Conservation (phyloP, 1,284 basidiomycete species). For the Porogramme epimiltina region DNA sequence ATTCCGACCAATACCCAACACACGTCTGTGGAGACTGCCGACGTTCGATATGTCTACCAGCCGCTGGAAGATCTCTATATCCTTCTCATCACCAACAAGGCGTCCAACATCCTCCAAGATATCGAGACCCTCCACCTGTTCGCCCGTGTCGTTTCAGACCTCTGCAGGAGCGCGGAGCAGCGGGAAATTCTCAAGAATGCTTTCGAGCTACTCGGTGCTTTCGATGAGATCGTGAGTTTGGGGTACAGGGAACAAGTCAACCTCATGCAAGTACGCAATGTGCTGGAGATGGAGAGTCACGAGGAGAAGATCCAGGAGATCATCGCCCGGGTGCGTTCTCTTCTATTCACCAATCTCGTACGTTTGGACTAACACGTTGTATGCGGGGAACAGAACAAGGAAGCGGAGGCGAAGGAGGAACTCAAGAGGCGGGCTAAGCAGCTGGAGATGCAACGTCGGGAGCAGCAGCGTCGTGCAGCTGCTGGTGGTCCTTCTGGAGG, state of each 20-base stretch:
- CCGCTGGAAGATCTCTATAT: constrained; percentile 98
- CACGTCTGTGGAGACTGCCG: constrained; percentile 91
- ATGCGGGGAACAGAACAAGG: constrained; percentile 78
- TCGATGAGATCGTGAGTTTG: constrained; percentile 95
- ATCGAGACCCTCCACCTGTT: constrained; percentile 96
- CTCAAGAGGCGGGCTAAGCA: constrained; percentile 98
- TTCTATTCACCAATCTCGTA: not conserved
- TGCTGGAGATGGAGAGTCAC: constrained; percentile 98
- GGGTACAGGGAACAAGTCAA: constrained; percentile 96
- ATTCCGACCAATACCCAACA: constrained; percentile 98
- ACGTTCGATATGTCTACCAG: constrained; percentile 98
- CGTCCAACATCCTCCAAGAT: constrained; percentile 97
- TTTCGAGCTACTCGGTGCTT: constrained; percentile 95
- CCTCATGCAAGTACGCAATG: constrained; percentile 87
- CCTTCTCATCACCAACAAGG: constrained; percentile 97
- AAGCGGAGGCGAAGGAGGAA: constrained; percentile 99
- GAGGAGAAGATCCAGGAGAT: constrained; percentile 99
- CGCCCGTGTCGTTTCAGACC: constrained; percentile 91
- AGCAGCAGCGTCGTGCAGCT: constrained; percentile 81
- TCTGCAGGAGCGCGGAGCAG: constrained; percentile 88
- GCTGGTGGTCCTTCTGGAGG: constrained; percentile 45
- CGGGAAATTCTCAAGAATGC: constrained; percentile 88
- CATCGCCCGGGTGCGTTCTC: constrained; percentile 78
- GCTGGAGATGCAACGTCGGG: constrained; percentile 96
- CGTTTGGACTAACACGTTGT: not conserved